Conservation (phyloP, 192 early-diverging fungal species). For the Backusella circina region DNA sequence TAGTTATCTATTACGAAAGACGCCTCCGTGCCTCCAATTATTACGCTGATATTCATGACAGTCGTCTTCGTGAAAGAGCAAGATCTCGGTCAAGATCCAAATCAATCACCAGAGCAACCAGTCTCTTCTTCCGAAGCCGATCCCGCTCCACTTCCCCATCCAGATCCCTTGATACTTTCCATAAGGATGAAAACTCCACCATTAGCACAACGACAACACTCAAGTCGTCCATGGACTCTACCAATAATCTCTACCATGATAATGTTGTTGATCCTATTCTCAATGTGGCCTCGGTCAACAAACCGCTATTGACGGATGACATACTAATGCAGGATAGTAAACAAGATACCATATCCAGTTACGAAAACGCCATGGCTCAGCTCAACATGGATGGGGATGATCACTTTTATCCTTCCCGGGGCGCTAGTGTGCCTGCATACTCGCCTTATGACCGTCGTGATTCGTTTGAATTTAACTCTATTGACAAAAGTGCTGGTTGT, state of each 20-base stretch:
- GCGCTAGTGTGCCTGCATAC: background rate
- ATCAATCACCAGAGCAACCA: conserved; percentile 1
- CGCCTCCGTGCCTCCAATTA: background rate
- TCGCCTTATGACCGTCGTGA: background rate
- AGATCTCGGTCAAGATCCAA: conserved; percentile 3
- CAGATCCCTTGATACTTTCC: background rate
- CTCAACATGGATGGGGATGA: background rate
- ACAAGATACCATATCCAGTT: background rate
- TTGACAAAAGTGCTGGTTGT: background rate
- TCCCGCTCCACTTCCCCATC: background rate
- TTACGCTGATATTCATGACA: background rate
- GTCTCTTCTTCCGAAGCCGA: background rate
- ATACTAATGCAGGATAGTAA: background rate
- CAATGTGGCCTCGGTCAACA: conserved; percentile 2
- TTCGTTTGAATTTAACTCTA: background rate
- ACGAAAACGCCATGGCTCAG: background rate
- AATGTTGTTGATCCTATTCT: background rate
- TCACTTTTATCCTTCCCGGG: background rate
- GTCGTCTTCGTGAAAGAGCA: background rate
- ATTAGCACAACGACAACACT: background rate
- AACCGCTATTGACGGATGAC: background rate
- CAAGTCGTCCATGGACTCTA: background rate
- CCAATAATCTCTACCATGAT: background rate
- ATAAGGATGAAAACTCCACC: background rate
- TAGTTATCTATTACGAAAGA: conserved; percentile 7